These are phyloP conservation scores for Luffa acutangula DNA, from an alignment of 306 rosid species.

Conservation along the genomic window DNA sequence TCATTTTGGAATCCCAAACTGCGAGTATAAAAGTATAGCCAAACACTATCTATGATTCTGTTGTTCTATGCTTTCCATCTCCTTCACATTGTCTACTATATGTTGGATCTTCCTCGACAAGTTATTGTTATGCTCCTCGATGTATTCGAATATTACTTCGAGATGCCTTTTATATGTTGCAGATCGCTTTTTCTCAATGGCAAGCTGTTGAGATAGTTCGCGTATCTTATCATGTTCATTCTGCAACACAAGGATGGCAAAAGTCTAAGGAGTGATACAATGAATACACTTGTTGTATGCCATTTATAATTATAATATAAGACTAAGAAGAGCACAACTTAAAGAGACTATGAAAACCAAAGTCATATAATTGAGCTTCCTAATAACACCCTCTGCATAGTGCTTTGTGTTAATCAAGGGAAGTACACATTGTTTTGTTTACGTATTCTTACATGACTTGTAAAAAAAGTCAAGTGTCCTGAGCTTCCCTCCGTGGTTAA, in stretches of 20 bases:
- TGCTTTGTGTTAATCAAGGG: neutral
- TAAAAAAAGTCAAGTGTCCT: too few relatives aligned
- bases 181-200: constrained; percentile 72
- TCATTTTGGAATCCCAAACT: neutral
- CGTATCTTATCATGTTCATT: constrained; percentile 78
- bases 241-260: constrained; percentile 26
- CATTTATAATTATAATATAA: neutral
- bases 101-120: constrained; percentile 79
- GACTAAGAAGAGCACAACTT: too few relatives aligned
- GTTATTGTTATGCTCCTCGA: constrained; percentile 75
- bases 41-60: constrained; percentile 36
- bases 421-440: neutral
- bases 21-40: neutral
- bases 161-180: constrained; percentile 87
- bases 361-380: neutral
- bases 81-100: constrained; percentile 74
- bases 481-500: too few relatives aligned
- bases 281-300: neutral
- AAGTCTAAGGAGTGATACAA: neutral
- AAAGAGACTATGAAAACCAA: neutral
- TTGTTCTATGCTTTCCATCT: constrained; percentile 57
- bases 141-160: constrained; percentile 76
- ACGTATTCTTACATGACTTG: neutral
- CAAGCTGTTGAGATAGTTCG: constrained; percentile 79
- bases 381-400: neutral